A percentile compares a stretch with the other conserved stretches of the same genome.
phyloP scores from a whole-genome alignment of 2,329 filamentous ascomycete genomes.

The Lasiodiplodia sp. region DNA sequence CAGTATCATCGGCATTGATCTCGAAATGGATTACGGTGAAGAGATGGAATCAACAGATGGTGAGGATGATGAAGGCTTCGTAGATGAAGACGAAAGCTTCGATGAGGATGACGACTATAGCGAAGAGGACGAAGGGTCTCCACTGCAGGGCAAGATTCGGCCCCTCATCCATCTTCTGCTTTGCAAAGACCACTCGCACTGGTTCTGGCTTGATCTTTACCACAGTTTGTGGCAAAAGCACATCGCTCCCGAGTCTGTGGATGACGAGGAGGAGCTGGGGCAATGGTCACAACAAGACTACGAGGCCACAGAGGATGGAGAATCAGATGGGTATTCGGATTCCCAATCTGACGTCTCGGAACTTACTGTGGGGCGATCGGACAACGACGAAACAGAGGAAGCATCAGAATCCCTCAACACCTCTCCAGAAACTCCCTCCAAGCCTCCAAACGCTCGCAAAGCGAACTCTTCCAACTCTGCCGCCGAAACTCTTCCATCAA shows the following conservation, averaged over 20 bases:
- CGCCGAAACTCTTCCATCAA: not conserved
- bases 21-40: not conserved
- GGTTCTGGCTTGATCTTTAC: not conserved
- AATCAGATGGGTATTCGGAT: not conserved
- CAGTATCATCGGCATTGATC: not conserved
- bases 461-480: not conserved
- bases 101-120: not conserved
- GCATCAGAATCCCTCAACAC: not conserved
- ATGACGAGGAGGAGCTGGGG: not conserved
- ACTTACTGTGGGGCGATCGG: not conserved
- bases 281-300: slow-evolving; percentile 3
- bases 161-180: not conserved
- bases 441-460: not conserved
- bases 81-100: not conserved
- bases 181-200: not conserved
- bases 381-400: not conserved
- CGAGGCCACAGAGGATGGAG: not conserved
- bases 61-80: not conserved
- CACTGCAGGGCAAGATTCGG: not conserved
- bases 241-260: not conserved
- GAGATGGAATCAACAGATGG: not conserved
- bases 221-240: not conserved
- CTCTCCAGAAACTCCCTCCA: not conserved
- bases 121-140: not conserved
- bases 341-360: not conserved